Evolutionary conservation across 164 flowering plant genomes (phyloP), one percentile per base, ranked within the genome.

Genomic region (Sextonia rubra): DNA sequence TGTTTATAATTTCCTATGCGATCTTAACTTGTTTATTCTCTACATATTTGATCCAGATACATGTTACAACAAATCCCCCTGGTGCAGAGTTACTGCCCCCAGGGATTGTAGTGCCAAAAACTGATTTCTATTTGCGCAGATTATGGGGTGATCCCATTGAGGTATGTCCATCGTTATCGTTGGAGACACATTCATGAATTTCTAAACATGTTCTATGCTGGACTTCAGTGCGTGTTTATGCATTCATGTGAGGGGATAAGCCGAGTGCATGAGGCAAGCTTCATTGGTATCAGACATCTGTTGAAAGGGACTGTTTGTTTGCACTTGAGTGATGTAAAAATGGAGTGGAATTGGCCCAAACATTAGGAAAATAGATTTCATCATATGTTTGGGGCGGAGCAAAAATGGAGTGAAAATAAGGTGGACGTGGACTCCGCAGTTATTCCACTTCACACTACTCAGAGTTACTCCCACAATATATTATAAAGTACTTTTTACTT

Each of bases 81-180:
- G 97, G 98, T 73, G 95, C 95, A 12, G 97, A 93, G 82, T 73
- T 80, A 71, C 79, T 93, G 47, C 94, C 98, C 77, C 97, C 98
- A 17, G 94, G 93, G 66, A 93, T 93, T 71, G 81, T 93, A 64
- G 94, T 86, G 8, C 24, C 96, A 22, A 88, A 91, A 75, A 73
- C 91, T 56, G 98, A 93, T 82, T 81, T 91, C 12, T 85, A 86
- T 82, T 76, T 89, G 83, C 90, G 93, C 73, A 90, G 98, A 83
- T 85, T 93, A 76, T 93, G 98, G 98, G 98, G 98, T 69, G 88
- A 89, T 14, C 98, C 98, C 23, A 85, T 76, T 80, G 94, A 90
- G 95, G 98, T 93, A 85, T 11, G 18, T 18, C 32, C 4, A 5
- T 69, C 3, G 32, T 26, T 23, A 24, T 52, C 4, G 20, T 27